Evolutionary conservation across 768 basidiomycete genomes (phyloP).

Genomic region (Porphyrellus cyaneotinctus): DNA sequence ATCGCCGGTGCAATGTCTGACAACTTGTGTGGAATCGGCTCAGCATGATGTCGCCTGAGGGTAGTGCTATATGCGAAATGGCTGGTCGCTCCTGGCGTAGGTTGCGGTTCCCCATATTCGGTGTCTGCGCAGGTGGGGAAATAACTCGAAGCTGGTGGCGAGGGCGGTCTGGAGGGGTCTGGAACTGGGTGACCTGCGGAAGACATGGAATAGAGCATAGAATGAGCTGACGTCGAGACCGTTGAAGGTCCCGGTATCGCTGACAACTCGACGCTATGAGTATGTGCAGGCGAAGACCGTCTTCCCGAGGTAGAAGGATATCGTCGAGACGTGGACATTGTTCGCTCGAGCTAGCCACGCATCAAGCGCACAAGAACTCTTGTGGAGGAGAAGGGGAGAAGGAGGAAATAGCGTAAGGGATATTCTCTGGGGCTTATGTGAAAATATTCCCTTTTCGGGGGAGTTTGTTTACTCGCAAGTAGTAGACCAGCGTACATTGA

Average conservation of each 20-base stretch:
- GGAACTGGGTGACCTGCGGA: conserved; percentile 6
- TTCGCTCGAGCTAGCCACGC: not conserved
- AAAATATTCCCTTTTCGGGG: conserved; percentile 12
- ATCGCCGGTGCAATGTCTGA: conserved; percentile 32
- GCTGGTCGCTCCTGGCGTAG: conserved; percentile 57
- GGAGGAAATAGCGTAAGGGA: no score
- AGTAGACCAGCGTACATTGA: no score
- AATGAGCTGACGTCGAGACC: conserved; percentile 23
- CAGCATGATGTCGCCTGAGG: conserved; percentile 60
- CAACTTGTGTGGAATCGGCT: conserved; percentile 39
- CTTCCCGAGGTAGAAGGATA: conserved; percentile 15
- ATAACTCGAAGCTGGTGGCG: conserved; percentile 80
- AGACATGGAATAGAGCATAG: conserved; percentile 15
- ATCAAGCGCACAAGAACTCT: no score
- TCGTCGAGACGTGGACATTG: conserved; percentile 30
- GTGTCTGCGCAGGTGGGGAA: conserved; percentile 58
- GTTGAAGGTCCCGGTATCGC: conserved; percentile 12
- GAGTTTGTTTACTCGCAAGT: no score
- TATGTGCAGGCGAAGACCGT: conserved; percentile 10
- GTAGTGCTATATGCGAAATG: conserved; percentile 87
- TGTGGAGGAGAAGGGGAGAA: not conserved
- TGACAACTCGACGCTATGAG: conserved; percentile 14
- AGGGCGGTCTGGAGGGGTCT: conserved; percentile 35
- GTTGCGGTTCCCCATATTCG: conserved; percentile 46
- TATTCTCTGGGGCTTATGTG: conserved; percentile 8